Conservation (phyloP, 1,139 yeast species). For the Kodamaea plutei region DNA sequence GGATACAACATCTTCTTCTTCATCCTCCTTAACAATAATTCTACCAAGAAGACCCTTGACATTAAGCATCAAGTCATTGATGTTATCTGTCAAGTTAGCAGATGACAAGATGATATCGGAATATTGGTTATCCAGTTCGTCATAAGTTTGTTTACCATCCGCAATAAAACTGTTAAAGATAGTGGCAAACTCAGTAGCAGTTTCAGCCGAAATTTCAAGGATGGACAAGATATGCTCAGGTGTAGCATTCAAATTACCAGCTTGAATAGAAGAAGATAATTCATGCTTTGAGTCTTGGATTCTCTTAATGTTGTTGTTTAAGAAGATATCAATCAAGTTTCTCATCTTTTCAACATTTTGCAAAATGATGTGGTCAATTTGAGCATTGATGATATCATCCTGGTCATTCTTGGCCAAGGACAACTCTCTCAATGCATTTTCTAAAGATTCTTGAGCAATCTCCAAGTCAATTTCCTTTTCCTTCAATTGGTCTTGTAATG, state of each 20-base stretch:
- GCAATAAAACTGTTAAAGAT: constrained; percentile 74
- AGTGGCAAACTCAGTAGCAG: constrained; percentile 78
- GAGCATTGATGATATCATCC: constrained; percentile 54
- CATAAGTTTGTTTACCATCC: constrained; percentile 57
- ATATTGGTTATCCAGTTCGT: constrained; percentile 59
- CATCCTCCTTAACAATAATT: constrained; percentile 52
- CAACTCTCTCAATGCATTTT: constrained; percentile 60
- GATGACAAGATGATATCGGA: constrained; percentile 59
- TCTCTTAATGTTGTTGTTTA: constrained; percentile 65
- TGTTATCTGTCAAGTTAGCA: constrained; percentile 61
- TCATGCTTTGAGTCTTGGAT: constrained; percentile 73
- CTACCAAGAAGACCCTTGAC: constrained; percentile 66
- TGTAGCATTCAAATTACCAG: constrained; percentile 76
- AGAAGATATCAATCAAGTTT: constrained; percentile 66
- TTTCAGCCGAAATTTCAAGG: constrained; percentile 65
- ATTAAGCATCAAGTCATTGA: constrained; percentile 64
- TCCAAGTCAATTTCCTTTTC: constrained; percentile 80
- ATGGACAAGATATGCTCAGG: constrained; percentile 70
- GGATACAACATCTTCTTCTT: constrained; percentile 47
- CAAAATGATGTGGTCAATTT: constrained; percentile 51
- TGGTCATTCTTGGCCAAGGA: constrained; percentile 53
- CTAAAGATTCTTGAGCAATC: constrained; percentile 76
- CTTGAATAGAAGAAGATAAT: constrained; percentile 74
- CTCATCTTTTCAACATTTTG: constrained; percentile 50
- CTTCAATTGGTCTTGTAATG: constrained; percentile 45